These are phyloP conservation scores for Thermomucor indicae-seudaticae DNA, from an alignment of 371 early-diverging fungal species.

Conservation along the genomic window DNA sequence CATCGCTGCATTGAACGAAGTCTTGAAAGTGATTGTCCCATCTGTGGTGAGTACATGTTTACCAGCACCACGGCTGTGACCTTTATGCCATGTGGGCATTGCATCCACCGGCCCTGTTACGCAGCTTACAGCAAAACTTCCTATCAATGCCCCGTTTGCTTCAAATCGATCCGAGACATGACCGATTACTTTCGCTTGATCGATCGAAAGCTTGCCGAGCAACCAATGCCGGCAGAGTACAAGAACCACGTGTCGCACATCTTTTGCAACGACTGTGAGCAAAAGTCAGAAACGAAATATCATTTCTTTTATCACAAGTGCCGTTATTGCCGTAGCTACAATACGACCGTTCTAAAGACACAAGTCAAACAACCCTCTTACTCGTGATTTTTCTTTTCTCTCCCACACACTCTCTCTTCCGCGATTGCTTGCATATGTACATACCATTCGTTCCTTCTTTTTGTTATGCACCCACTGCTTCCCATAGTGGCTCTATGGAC, in stretches of 20 bases:
- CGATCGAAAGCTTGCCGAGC: slow-evolving; percentile 72
- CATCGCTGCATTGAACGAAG: slow-evolving; percentile 94
- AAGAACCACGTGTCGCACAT: slow-evolving; percentile 59
- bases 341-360: slow-evolving; percentile 82
- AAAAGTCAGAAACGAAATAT: slow-evolving; percentile 72
- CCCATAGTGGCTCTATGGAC: too few species aligned
- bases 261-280: slow-evolving; percentile 95
- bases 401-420: slow-evolving; percentile 7
- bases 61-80: slow-evolving; percentile 76
- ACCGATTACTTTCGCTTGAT: slow-evolving; percentile 75
- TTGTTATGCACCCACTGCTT: too few species aligned
- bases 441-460: background rate
- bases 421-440: background rate
- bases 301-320: slow-evolving; percentile 97
- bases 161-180: slow-evolving; percentile 89
- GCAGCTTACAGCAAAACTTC: slow-evolving; percentile 77
- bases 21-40: slow-evolving; percentile 91
- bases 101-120: slow-evolving; percentile 89
- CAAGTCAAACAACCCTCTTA: too few species aligned
- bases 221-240: slow-evolving; percentile 91
- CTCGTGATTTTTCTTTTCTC: too few species aligned
- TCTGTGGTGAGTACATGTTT: slow-evolving; percentile 96
- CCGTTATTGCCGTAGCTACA: slow-evolving; percentile 83
- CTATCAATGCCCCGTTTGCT: slow-evolving; percentile 96
- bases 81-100: slow-evolving; percentile 94